Evolutionary conservation across 2,329 filamentous ascomycete genomes (phyloP).

Genomic region (Cladobotryum protrusum): DNA sequence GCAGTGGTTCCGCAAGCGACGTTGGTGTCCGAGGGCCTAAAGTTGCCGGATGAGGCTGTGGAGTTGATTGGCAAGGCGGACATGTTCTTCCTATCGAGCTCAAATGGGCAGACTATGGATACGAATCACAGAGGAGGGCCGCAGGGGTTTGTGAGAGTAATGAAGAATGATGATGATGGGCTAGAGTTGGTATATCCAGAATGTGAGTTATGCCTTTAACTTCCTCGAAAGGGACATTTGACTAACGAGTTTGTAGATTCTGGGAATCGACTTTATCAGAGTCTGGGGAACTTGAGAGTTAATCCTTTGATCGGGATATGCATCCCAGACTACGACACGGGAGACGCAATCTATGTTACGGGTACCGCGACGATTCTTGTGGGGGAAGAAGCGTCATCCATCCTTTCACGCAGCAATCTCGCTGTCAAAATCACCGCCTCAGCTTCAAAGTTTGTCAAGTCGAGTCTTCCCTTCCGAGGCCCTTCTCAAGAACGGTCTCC

Average conservation of each 20-base stretch:
- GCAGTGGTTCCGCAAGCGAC: conserved; percentile 41
- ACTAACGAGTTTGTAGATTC: conserved; percentile 42
- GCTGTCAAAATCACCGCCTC: conserved; percentile 62
- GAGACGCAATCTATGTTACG: conserved; percentile 68
- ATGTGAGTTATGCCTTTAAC: conserved; percentile 34
- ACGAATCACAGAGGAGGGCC: conserved; percentile 75
- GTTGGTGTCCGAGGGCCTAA: conserved; percentile 37
- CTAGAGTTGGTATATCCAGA: conserved; percentile 68
- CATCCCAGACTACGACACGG: conserved; percentile 68
- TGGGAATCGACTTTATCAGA: conserved; percentile 79
- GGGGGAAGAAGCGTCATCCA: conserved; percentile 51
- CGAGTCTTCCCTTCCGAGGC: conserved; percentile 64
- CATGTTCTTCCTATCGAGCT: conserved; percentile 71
- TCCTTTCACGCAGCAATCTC: conserved; percentile 66
- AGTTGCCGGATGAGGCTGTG: conserved; percentile 48
- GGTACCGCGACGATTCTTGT: conserved; percentile 62
- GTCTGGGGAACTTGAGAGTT: conserved; percentile 66
- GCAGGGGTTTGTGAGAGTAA: conserved; percentile 65
- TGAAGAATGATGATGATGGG: conserved; percentile 45
- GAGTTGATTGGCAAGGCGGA: conserved; percentile 59
- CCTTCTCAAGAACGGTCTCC: conserved; percentile 55
- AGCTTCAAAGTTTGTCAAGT: conserved; percentile 54
- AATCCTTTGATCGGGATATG: conserved; percentile 63
- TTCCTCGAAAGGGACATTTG: too few species aligned
- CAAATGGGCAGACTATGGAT: conserved; percentile 66